A percentile compares a stretch with the other conserved stretches of the same genome.
Conservation (phyloP, 2,329 filamentous ascomycete species). For the Talaromyces funiculosus region DNA sequence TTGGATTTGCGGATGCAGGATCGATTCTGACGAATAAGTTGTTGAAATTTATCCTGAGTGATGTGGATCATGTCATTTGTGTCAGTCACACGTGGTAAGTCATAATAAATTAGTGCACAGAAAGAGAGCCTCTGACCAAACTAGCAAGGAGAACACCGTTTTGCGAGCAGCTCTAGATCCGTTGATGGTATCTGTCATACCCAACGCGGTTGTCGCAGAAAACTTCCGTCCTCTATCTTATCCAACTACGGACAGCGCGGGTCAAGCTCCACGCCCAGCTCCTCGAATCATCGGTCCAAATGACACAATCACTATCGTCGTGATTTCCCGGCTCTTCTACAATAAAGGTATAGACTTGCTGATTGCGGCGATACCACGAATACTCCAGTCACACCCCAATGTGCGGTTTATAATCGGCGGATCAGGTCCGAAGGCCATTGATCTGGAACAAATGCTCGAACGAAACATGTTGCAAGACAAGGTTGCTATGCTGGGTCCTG, state of each 20-base stretch:
- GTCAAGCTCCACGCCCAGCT: slow-evolving; percentile 42
- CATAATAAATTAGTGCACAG: not conserved
- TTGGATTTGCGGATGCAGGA: slow-evolving; percentile 92
- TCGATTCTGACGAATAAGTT: slow-evolving; percentile 97
- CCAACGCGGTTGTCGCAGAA: slow-evolving; percentile 93
- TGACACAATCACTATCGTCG: slow-evolving; percentile 90
- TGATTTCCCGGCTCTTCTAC: slow-evolving; percentile 95
- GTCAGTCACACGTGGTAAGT: slow-evolving; percentile 91
- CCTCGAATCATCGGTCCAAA: slow-evolving; percentile 69
- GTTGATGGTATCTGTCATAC: slow-evolving; percentile 94
- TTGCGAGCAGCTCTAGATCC: slow-evolving; percentile 90
- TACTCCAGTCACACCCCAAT: slow-evolving; percentile 81
- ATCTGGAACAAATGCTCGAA: slow-evolving; percentile 97
- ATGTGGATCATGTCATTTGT: slow-evolving; percentile 97
- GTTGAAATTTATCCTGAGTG: slow-evolving; percentile 89
- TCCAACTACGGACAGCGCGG: slow-evolving; percentile 29
- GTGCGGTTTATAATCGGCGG: slow-evolving; percentile 96
- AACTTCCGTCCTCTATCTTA: slow-evolving; percentile 75
- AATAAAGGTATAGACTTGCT: slow-evolving; percentile 97
- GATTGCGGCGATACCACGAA: slow-evolving; percentile 91
- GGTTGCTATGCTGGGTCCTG: slow-evolving; percentile 83
- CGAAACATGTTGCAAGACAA: slow-evolving; percentile 89
- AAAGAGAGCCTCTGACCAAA: not conserved
- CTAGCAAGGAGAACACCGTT: slow-evolving; percentile 94
- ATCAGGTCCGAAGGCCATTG: slow-evolving; percentile 92